Evolutionary conservation across 2,329 filamentous ascomycete genomes (phyloP).

Genomic region (Aspergillus hortae): DNA sequence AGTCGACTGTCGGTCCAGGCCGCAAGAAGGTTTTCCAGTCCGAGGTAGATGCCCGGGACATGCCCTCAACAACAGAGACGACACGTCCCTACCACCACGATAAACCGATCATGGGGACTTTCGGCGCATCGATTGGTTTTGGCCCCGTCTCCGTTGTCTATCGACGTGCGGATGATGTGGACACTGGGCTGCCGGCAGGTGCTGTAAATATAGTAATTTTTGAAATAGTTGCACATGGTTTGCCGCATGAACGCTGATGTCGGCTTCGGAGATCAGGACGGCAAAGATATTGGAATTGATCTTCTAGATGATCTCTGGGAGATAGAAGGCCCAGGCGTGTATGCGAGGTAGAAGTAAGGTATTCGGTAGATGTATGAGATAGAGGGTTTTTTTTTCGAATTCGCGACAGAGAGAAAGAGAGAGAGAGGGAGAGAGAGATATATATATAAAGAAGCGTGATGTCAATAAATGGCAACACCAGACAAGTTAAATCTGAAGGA

Average conservation of each 20-base stretch:
- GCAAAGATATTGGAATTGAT: no score
- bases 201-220: constrained; percentile 75
- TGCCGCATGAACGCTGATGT: constrained; percentile 10
- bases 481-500: neutral
- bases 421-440: neutral
- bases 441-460: neutral
- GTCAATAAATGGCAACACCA: neutral
- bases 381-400: no score
- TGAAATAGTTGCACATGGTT: constrained; percentile 61
- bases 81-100: constrained; percentile 64
- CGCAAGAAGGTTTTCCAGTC: neutral
- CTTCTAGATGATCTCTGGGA: no score
- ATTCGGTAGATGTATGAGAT: no score
- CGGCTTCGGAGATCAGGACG: no score
- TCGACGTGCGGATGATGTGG: constrained; percentile 67
- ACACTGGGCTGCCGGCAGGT: constrained; percentile 64
- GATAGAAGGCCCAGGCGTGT: no score
- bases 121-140: constrained; percentile 57
- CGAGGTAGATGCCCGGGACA: constrained; percentile 3
- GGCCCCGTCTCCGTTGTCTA: constrained; percentile 54
- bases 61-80: constrained; percentile 45
- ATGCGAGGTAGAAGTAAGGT: no score
- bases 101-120: constrained; percentile 70
- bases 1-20: neutral
- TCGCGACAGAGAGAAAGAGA: neutral